Evolutionary conservation across 225 moss, liverwort and hornwort species (phyloP), one percentile per base, ranked within the genome.

Genomic region (Lunularia cruciata): DNA sequence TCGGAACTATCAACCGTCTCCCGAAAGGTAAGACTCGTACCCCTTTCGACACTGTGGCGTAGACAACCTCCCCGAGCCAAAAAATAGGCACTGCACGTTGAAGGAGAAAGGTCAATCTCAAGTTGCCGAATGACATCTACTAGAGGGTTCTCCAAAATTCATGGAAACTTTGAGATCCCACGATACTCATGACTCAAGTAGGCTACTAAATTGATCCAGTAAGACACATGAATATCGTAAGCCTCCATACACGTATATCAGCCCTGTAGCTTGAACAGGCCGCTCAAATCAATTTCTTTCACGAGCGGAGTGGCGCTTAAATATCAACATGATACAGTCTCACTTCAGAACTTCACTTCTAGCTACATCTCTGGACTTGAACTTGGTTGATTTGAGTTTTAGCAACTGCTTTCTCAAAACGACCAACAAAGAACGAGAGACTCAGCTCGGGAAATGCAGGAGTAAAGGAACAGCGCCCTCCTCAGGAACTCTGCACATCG

Each of bases 41-140:
- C 28, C 45, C 45, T 64, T 46, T 64, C 13, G 30, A 46, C 13
- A 64, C 5, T 19, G 45, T 22, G 28, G 63, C 46, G 18, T 45
- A 64, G 28, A 64, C 63, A 46, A 46, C 45, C 19, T 64, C 63
- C 14, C 63, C 63, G 5, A 64, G 45, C 63, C 46, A 64, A 30
- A 64, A 45, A 28, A 61, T 40, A 20, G 61, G 39, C 39, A 64
- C 63, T 64, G 63, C 63, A 45, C 30, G 30, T 46, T 16, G 30
- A 32, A 2, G 1, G 3, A 16, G 6, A 57, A 34, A 34, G 32
- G 57, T 57, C 57, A 34, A 54, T 8, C 23, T 3, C 23, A 23
- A 54, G 25, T 27, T 25, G 22, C 19, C 22, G 54, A 54, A 54
- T 22, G 4, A 0, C 20, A 25, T 12, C 54, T 27, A 22, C n/a